phyloP scores from a whole-genome alignment of 2,329 filamentous ascomycete genomes.

The Neophaeococcomyces mojaviensis region DNA sequence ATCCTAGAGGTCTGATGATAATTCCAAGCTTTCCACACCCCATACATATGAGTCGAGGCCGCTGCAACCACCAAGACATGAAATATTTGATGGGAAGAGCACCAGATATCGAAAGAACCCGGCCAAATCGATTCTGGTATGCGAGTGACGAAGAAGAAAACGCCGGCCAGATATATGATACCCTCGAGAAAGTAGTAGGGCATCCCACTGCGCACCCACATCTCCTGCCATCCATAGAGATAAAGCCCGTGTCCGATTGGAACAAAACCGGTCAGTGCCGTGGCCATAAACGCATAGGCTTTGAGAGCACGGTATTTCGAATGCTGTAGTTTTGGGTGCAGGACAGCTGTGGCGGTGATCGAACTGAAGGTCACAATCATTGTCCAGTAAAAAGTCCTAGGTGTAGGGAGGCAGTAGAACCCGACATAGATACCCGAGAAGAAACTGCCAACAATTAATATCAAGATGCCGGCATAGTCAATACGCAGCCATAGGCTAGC shows the following conservation, averaged over 20 bases:
- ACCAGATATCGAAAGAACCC: constrained; percentile 29
- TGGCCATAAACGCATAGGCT: constrained; percentile 25
- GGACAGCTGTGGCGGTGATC: constrained; percentile 27
- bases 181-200: constrained; percentile 30
- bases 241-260: constrained; percentile 28
- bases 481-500: constrained; percentile 23
- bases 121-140: constrained; percentile 25
- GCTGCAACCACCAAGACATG: constrained; percentile 34
- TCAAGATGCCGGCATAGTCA: constrained; percentile 30
- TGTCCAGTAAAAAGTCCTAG: constrained; percentile 29
- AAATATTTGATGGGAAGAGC: constrained; percentile 29
- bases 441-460: constrained; percentile 29
- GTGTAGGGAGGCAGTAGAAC: constrained; percentile 28
- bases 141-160: constrained; percentile 24
- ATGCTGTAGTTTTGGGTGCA: constrained; percentile 29
- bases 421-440: constrained; percentile 30
- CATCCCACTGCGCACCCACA: constrained; percentile 25
- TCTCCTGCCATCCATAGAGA: constrained; percentile 23
- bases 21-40: constrained; percentile 29
- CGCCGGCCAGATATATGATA: constrained; percentile 26
- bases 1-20: constrained; percentile 22
- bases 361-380: constrained; percentile 29
- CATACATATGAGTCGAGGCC: constrained; percentile 34
- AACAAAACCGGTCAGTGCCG: constrained; percentile 28
- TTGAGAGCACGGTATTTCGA: constrained; percentile 26